Conservation (phyloP, 176 grass and related monocot species). For the Aegilops umbellulata region DNA sequence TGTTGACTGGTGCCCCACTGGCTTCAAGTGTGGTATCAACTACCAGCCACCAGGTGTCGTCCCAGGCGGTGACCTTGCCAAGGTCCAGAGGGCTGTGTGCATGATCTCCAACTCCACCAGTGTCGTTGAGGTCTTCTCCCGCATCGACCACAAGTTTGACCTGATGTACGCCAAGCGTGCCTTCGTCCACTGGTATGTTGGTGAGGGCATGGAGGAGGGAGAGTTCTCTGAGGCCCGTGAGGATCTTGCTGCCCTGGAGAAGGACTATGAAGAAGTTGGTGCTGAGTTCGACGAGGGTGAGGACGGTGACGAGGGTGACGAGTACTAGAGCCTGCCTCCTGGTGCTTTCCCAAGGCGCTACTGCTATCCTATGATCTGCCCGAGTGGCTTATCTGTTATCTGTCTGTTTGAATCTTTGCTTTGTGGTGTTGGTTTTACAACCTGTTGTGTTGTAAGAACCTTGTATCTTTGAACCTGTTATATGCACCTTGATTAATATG, state of each 20-base stretch:
- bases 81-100: conserved; percentile 54
- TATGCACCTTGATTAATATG: background rate
- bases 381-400: background rate
- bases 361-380: conserved; percentile 38
- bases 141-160: conserved; percentile 53
- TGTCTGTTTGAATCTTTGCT: background rate
- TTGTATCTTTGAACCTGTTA: background rate
- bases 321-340: conserved; percentile 36
- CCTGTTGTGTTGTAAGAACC: conserved; percentile 22
- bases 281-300: conserved; percentile 43
- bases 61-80: conserved; percentile 35
- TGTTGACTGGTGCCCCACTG: conserved; percentile 43
- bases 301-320: conserved; percentile 21
- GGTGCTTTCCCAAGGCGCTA: background rate
- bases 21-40: conserved; percentile 55
- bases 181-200: conserved; percentile 51
- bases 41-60: conserved; percentile 42
- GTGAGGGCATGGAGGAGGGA: conserved; percentile 55
- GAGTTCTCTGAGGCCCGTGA: conserved; percentile 56
- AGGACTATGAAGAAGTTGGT: conserved; percentile 50
- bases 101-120: conserved; percentile 65
- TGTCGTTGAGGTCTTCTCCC: conserved; percentile 46
- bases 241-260: conserved; percentile 41
- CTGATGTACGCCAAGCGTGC: conserved; percentile 56
- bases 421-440: conserved; percentile 21